Percentiles rank a stretch among this genome's conserved stretches.
Evolutionary conservation across 2,329 filamentous ascomycete species (phyloP).

Genomic region (Ceratocystis variospora): DNA sequence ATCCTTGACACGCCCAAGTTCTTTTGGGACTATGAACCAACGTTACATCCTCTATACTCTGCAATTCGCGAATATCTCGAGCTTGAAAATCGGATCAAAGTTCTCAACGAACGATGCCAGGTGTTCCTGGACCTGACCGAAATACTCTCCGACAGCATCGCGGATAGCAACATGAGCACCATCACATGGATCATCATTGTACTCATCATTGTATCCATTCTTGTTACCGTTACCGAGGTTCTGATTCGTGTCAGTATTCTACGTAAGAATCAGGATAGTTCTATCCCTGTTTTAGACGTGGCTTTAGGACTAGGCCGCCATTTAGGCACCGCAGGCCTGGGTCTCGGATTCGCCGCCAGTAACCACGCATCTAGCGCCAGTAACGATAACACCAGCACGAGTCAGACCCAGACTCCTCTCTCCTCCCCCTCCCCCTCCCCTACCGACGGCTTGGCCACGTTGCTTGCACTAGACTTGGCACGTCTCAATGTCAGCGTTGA

Average conservation of each 20-base stretch:
- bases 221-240: constrained; percentile 83
- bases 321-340: no score
- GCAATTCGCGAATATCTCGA: constrained; percentile 95
- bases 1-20: constrained; percentile 93
- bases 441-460: constrained; percentile 29
- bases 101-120: constrained; percentile 89
- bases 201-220: constrained; percentile 78
- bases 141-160: constrained; percentile 82
- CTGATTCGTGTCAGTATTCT: constrained; percentile 72
- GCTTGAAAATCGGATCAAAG: constrained; percentile 88
- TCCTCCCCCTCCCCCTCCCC: constrained; percentile 22
- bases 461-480: constrained; percentile 42
- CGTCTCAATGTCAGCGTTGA: constrained; percentile 39
- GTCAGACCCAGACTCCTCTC: no score
- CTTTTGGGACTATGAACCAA: constrained; percentile 97
- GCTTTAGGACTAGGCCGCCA: no score
- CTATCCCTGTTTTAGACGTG: neutral
- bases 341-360: neutral
- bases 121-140: constrained; percentile 95
- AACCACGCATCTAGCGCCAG: constrained; percentile 27
- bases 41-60: constrained; percentile 81
- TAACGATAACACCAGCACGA: no score
- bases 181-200: constrained; percentile 99
- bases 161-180: constrained; percentile 85
- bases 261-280: constrained; percentile 26